phyloP scores from a whole-genome alignment of 352 stramenopile genomes.

The Phytophthora quininea region DNA sequence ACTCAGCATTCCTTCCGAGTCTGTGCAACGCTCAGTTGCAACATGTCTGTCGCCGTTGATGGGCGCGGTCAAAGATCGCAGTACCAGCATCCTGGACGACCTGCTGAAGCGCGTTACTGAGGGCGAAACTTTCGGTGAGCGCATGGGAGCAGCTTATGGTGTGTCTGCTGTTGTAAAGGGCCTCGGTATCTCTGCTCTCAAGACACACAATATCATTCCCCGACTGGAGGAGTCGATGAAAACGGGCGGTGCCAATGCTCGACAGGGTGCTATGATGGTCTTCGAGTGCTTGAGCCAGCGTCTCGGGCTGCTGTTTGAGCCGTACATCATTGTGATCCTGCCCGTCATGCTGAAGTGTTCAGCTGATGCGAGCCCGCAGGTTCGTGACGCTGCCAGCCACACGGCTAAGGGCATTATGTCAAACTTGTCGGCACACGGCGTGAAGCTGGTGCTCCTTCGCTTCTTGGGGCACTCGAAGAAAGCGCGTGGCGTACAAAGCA shows the following conservation, averaged over 20 bases:
- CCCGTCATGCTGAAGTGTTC: constrained; percentile 98
- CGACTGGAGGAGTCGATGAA: constrained; percentile 88
- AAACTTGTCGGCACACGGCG: constrained; percentile 98
- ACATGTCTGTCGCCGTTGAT: constrained; percentile 92
- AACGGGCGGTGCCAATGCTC: constrained; percentile 71
- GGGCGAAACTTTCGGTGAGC: constrained; percentile 86
- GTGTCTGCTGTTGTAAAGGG: constrained; percentile 99
- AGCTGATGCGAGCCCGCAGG: constrained; percentile 95
- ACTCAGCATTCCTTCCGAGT: constrained; percentile 92
- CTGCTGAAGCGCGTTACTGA: constrained; percentile 75
- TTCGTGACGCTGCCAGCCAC: constrained; percentile 95
- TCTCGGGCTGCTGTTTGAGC: constrained; percentile 98
- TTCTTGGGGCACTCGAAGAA: constrained; percentile 95
- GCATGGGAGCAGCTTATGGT: constrained; percentile 96
- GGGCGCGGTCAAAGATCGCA: constrained; percentile 77
- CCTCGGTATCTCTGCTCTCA: constrained; percentile 97
- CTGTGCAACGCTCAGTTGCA: constrained; percentile 92
- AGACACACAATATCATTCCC: constrained; percentile 97
- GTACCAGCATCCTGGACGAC: constrained; percentile 72
- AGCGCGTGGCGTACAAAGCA: constrained; percentile 98
- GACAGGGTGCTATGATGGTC: constrained; percentile 95
- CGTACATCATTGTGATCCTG: constrained; percentile 98
- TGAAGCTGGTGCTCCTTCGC: constrained; percentile 98
- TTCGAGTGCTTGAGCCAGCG: constrained; percentile 97
- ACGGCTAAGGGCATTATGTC: constrained; percentile 98